Evolutionary conservation across 2,329 filamentous ascomycete species (phyloP).

Genomic region (Hymenoscyphus albidus): DNA sequence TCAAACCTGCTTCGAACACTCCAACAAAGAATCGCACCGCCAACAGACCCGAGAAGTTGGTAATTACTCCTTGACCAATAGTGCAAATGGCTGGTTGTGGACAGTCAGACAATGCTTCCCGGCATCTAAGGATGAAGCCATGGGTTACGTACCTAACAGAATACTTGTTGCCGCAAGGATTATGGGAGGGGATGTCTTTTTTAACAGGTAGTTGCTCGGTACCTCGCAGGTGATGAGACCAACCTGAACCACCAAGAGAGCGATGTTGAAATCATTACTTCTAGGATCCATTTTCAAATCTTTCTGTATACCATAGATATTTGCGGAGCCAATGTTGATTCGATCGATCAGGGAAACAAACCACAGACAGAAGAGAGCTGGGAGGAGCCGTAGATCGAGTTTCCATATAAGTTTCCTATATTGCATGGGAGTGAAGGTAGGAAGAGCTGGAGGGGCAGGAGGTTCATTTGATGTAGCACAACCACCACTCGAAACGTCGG

Average conservation of each 20-base stretch:
- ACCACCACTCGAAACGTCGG: neutral
- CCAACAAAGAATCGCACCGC: slow-evolving; percentile 40
- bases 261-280: slow-evolving; percentile 12
- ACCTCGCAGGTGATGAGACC: slow-evolving; percentile 11
- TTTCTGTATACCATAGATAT: slow-evolving; percentile 10
- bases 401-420: slow-evolving; percentile 14
- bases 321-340: slow-evolving; percentile 13
- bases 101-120: neutral
- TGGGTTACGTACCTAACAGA: slow-evolving; percentile 9
- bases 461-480: neutral
- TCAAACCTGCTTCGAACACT: slow-evolving; percentile 44
- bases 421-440: slow-evolving; percentile 3
- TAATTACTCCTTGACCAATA: slow-evolving; percentile 9
- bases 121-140: neutral
- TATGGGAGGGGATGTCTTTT: slow-evolving; percentile 11
- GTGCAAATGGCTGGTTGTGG: slow-evolving; percentile 5
- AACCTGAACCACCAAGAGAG: slow-evolving; percentile 7
- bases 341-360: slow-evolving; percentile 11
- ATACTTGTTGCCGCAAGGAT: slow-evolving; percentile 11
- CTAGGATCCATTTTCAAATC: slow-evolving; percentile 12
- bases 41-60: slow-evolving; percentile 9
- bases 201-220: slow-evolving; percentile 10
- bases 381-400: slow-evolving; percentile 11
- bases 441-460: neutral
- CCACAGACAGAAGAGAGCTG: slow-evolving; percentile 11